phyloP scores from a whole-genome alignment of 768 basidiomycete species.

The Hebeloma cylindrosporum region DNA sequence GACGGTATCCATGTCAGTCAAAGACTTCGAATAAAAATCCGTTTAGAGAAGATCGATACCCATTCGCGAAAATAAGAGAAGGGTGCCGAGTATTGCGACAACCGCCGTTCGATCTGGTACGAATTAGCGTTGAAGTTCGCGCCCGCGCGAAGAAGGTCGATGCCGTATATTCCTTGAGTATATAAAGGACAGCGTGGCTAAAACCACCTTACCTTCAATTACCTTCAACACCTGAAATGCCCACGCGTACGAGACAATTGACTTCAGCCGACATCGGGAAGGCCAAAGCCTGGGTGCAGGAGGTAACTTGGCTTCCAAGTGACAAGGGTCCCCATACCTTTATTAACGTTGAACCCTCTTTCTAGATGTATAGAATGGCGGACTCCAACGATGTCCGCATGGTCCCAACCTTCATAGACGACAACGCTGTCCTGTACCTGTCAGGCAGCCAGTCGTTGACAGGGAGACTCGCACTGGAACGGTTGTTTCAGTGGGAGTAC shows the following conservation, averaged over 20 bases:
- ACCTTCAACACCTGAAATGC: background rate
- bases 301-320: conserved; percentile 2
- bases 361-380: conserved; percentile 19
- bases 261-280: conserved; percentile 4
- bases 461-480: conserved; percentile 14
- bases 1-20: background rate
- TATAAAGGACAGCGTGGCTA: background rate
- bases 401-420: conserved; percentile 14
- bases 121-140: background rate
- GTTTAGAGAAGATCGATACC: conserved; percentile 2
- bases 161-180: background rate
- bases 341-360: background rate
- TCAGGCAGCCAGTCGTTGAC: conserved; percentile 7
- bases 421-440: conserved; percentile 16
- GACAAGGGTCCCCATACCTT: no score
- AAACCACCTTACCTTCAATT: background rate
- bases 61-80: background rate
- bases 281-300: conserved; percentile 11
- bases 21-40: background rate
- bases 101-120: background rate
- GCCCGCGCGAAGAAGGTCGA: background rate
- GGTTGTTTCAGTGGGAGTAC: conserved; percentile 19
- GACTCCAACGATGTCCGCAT: conserved; percentile 17
- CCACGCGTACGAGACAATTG: background rate
- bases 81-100: background rate